Evolutionary conservation across 1,284 basidiomycete species (phyloP), one percentile per base, ranked within the genome.

Genomic region (Melampsora americana): DNA sequence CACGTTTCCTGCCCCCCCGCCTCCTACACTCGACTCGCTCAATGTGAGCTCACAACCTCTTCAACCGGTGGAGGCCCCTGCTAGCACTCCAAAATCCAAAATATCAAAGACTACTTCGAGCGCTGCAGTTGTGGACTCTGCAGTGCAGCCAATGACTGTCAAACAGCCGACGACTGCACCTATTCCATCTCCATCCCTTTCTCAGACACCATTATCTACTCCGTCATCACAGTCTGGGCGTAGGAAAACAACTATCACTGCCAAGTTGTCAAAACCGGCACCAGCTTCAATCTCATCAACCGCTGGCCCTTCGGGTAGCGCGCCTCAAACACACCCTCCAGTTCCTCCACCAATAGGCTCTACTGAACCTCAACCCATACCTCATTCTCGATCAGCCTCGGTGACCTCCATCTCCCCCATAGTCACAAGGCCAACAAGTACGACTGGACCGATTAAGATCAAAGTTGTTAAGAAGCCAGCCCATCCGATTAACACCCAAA

Each of bases 371-470:
- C 16, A 44, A 20, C 5, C 61, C 18, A n/a, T 48, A 23, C 46
- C 20, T 30, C 35, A 44, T n/a, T 50, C 61, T 46, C 46, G 39
- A 44, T 18, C 32, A 18, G 48, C 26, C 26, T 56, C 62, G 28
- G 35, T 18, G n/a, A 16, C 61, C 7, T 35, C 46, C 12, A 30
- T 39, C 46, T 53, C 50, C 48, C 18, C 18, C 26, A 32, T 53
- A 66, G 26, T 30, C 62, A 2, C 60, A 16, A 71, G 64, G 30
- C 59, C 69, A 14, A 7, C 68, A 23, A 39, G 18, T 28, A 6
- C 23, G 23, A 46, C 60, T n/a, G 66, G 66, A 32, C 70, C 70
- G 23, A 73, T 46, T 7, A 73, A 73, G 59, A 73, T 73, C 50
- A 73, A 73, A 50, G 62, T 73, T 0, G 32, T 66, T 18, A 61